These are phyloP conservation scores for Fraxinus albicans DNA, from an alignment of 305 asterid species.

Conservation along the genomic window DNA sequence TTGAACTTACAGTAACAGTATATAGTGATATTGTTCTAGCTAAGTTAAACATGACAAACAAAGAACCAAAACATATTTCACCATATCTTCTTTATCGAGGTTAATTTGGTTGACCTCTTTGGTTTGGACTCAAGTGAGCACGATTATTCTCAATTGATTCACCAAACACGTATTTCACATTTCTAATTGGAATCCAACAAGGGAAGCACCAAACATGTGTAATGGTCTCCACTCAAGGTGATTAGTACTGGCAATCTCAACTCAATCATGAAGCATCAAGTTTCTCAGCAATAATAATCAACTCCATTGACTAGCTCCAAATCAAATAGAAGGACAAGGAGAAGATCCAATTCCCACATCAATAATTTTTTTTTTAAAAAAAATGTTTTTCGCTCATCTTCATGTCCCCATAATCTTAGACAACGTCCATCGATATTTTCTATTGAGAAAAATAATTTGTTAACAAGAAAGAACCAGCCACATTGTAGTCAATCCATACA, in stretches of 20 bases:
- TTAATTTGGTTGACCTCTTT: neutral
- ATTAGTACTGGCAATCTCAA: neutral
- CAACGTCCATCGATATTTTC: neutral
- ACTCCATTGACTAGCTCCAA: neutral
- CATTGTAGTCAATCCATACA: neutral
- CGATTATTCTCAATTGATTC: neutral
- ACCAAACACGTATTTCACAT: neutral
- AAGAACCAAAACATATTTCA: neutral
- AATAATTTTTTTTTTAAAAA: neutral
- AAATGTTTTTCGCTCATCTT: neutral
- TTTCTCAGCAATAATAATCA: neutral
- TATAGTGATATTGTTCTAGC: neutral
- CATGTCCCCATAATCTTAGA: neutral
- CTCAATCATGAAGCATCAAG: neutral
- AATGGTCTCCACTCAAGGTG: neutral
- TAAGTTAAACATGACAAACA: neutral
- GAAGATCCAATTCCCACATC: neutral
- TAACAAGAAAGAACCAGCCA: neutral
- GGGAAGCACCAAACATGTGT: neutral
- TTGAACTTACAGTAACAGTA: neutral
- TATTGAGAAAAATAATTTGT: neutral
- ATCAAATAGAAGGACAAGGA: neutral
- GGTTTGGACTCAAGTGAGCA: neutral
- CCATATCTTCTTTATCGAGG: neutral
- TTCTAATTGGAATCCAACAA: neutral